These are phyloP conservation scores for Entomortierella lignicola DNA, from an alignment of 192 early-diverging fungal species.

Conservation along the genomic window DNA sequence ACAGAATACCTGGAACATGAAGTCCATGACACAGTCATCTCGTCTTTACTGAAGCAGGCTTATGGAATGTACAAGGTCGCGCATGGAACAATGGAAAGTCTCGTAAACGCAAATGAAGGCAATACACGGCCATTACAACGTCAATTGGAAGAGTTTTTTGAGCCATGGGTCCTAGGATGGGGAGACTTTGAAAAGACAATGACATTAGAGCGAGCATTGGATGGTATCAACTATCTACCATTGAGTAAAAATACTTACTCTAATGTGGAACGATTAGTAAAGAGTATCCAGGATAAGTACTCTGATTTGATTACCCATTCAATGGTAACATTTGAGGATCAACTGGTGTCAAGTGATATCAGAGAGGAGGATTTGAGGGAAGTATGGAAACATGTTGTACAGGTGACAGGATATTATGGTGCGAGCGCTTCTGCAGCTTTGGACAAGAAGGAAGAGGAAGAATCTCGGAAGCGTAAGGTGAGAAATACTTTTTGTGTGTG, in stretches of 20 bases:
- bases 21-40: slow-evolving; percentile 61
- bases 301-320: slow-evolving; percentile 27
- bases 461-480: slow-evolving; percentile 34
- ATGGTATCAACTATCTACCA: slow-evolving; percentile 46
- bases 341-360: slow-evolving; percentile 42
- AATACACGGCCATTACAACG: slow-evolving; percentile 28
- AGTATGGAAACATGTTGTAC: slow-evolving; percentile 44
- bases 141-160: slow-evolving; percentile 69
- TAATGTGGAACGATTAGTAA: slow-evolving; percentile 26
- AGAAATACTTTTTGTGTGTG: too few species aligned
- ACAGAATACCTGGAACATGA: slow-evolving; percentile 67
- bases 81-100: slow-evolving; percentile 21
- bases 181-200: slow-evolving; percentile 60
- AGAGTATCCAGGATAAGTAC: slow-evolving; percentile 38
- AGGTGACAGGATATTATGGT: slow-evolving; percentile 36
- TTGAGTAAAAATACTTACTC: slow-evolving; percentile 15
- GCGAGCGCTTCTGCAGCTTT: slow-evolving; percentile 2
- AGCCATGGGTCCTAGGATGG: slow-evolving; percentile 69
- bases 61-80: slow-evolving; percentile 67
- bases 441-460: slow-evolving; percentile 39
- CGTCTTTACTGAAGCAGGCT: slow-evolving; percentile 57
- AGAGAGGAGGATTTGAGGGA: slow-evolving; percentile 35
- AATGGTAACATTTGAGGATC: slow-evolving; percentile 52
- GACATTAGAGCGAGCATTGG: slow-evolving; percentile 36
- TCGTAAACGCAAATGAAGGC: slow-evolving; percentile 22